Evolutionary conservation across 768 basidiomycete species (phyloP).

Genomic region (Zangia roseola): DNA sequence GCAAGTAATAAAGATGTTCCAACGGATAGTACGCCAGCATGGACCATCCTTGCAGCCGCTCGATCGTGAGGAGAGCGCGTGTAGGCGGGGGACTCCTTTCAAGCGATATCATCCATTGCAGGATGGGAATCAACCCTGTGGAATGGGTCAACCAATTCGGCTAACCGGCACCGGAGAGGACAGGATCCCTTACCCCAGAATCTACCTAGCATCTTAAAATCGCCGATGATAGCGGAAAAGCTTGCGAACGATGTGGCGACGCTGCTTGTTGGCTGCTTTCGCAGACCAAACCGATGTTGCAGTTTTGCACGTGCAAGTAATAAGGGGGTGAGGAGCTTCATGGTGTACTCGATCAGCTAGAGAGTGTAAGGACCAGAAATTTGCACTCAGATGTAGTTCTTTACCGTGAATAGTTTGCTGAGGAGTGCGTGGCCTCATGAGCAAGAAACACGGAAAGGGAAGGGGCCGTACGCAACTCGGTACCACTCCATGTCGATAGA

Average conservation of each 20-base stretch:
- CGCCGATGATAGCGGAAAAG: slow-evolving; percentile 54
- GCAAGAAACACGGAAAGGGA: slow-evolving; percentile 8
- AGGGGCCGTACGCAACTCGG: slow-evolving; percentile 60
- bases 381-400: not conserved
- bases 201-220: slow-evolving; percentile 73
- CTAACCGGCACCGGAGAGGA: not conserved
- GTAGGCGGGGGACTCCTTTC: slow-evolving; percentile 74
- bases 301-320: slow-evolving; percentile 65
- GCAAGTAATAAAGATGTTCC: slow-evolving; percentile 71
- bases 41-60: slow-evolving; percentile 69
- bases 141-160: not conserved
- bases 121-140: slow-evolving; percentile 70
- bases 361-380: slow-evolving; percentile 1
- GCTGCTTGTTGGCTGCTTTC: slow-evolving; percentile 51
- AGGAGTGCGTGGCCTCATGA: slow-evolving; percentile 4
- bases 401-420: slow-evolving; percentile 77
- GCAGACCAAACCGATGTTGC: slow-evolving; percentile 62
- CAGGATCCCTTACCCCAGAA: slow-evolving; percentile 64
- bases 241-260: slow-evolving; percentile 52
- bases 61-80: slow-evolving; percentile 66
- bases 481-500: slow-evolving; percentile 82
- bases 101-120: slow-evolving; percentile 77
- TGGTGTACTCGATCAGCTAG: slow-evolving; percentile 70
- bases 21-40: slow-evolving; percentile 82
- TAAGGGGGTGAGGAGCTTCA: slow-evolving; percentile 68